phyloP scores from a whole-genome alignment of 441 rosid species.

The Caryocar brasiliense region DNA sequence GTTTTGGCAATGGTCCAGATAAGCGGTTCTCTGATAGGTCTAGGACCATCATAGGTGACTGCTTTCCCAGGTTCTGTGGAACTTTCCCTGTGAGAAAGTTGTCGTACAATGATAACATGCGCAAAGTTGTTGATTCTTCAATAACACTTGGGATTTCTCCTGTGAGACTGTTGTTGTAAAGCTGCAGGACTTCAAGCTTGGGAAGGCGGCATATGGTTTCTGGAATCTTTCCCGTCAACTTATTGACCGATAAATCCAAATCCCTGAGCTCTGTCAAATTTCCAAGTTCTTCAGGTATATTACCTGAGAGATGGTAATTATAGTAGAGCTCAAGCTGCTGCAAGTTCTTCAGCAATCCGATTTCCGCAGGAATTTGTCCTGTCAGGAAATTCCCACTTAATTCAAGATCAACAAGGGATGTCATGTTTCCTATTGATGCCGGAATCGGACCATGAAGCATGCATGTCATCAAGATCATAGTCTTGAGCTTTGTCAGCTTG shows the following conservation, averaged over 20 bases:
- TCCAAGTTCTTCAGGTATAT: slow-evolving; percentile 77
- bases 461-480: slow-evolving; percentile 64
- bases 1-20: slow-evolving; percentile 60
- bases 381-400: slow-evolving; percentile 63
- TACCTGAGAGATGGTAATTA: slow-evolving; percentile 56
- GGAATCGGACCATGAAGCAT: slow-evolving; percentile 58
- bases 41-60: slow-evolving; percentile 46
- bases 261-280: slow-evolving; percentile 74
- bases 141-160: slow-evolving; percentile 69
- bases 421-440: slow-evolving; percentile 61
- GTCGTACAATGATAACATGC: slow-evolving; percentile 58
- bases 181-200: slow-evolving; percentile 61
- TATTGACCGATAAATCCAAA: slow-evolving; percentile 79
- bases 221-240: slow-evolving; percentile 63
- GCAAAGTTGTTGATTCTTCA: slow-evolving; percentile 52
- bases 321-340: slow-evolving; percentile 79
- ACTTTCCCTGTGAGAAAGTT: slow-evolving; percentile 69
- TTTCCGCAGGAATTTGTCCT: slow-evolving; percentile 61
- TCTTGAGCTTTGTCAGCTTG: slow-evolving; percentile 47
- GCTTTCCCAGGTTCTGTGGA: slow-evolving; percentile 54
- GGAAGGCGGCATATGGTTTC: slow-evolving; percentile 73
- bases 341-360: slow-evolving; percentile 70
- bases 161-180: slow-evolving; percentile 84
- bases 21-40: slow-evolving; percentile 79
- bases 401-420: slow-evolving; percentile 77